Evolutionary conservation across 768 basidiomycete genomes (phyloP), one percentile per base, ranked within the genome.

Genomic region (Lactarius pseudohatsudake): DNA sequence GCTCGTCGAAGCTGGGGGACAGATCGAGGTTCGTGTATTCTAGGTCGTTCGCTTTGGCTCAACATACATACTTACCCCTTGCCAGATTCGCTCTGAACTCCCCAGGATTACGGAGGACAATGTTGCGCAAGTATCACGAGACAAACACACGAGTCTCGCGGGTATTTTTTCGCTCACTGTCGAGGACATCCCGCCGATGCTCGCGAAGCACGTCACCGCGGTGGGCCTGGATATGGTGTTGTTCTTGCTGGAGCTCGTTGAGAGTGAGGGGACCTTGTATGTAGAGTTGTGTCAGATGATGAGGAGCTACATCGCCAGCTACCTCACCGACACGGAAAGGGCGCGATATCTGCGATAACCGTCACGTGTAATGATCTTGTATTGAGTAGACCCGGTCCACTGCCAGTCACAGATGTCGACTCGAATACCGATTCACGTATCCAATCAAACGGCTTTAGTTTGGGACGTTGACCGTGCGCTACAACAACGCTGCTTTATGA

Each of bases 391-490:
- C 18, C 55, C 28, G 56, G 56, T 16, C 56, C 56, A 15, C 50
- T 9, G 22, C 15, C 5, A 40, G 38, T 15, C 38, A 15, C 38
- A 16, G 1, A 53, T 53, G 50, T 53, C 50, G 30, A 47, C 41
- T 16, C 64, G 59, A 56, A 70, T 70, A 34, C 65, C 62, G 30
- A 70, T 71, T n/a, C 69, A 69, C 55, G 57, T 96, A 34, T 86
- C 92, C 15, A 91, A 94, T 72, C 83, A 89, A 62, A 87, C 82
- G 65, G 93, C 87, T 0, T 94, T 89, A 70, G 84, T 96, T n/a
- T 97, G 94, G 94, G 86, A 92, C 74, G 84, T 92, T 55, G 85
- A 94, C 72, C 90, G 94, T 92, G 62, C 64, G 80, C 64, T 28
- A 38, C 9, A 8, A 40, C 9, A 8, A 32, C n/a, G 26, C 26